Evolutionary conservation across 306 rosid genomes (phyloP).

Genomic region (Pyrus communis): DNA sequence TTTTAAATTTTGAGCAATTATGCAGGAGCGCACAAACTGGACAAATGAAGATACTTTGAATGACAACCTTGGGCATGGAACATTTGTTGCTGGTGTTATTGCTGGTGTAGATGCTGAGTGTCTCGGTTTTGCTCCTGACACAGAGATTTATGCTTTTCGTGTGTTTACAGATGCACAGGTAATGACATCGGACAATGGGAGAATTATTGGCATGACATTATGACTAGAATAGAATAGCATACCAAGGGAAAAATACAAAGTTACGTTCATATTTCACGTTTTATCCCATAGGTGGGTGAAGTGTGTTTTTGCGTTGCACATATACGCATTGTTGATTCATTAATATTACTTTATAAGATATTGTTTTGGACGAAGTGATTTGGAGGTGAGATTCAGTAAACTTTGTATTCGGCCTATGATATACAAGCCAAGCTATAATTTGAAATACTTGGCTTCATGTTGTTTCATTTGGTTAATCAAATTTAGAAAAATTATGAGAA

Average conservation of each 20-base stretch:
- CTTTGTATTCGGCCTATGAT: background rate
- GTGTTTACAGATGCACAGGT: slow-evolving; percentile 99
- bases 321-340: background rate
- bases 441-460: background rate
- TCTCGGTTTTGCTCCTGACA: slow-evolving; percentile 95
- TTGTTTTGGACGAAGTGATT: background rate
- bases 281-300: background rate
- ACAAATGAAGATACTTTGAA: slow-evolving; percentile 86
- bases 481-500: slow-evolving; percentile 61
- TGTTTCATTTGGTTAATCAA: slow-evolving; percentile 14
- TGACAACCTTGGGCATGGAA: slow-evolving; percentile 97
- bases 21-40: slow-evolving; percentile 98
- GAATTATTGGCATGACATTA: background rate
- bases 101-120: slow-evolving; percentile 85
- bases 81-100: slow-evolving; percentile 95
- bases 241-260: background rate
- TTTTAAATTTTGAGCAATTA: slow-evolving; percentile 15
- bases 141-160: slow-evolving; percentile 97
- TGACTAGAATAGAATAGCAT: background rate
- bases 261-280: background rate
- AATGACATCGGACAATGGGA: slow-evolving; percentile 38
- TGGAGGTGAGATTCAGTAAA: background rate
- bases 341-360: background rate
- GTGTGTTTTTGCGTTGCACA: background rate
- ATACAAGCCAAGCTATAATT: slow-evolving; percentile 8